These are phyloP conservation scores for Hanseniaspora lachancei DNA, from an alignment of 805 yeast species.

Conservation along the genomic window DNA sequence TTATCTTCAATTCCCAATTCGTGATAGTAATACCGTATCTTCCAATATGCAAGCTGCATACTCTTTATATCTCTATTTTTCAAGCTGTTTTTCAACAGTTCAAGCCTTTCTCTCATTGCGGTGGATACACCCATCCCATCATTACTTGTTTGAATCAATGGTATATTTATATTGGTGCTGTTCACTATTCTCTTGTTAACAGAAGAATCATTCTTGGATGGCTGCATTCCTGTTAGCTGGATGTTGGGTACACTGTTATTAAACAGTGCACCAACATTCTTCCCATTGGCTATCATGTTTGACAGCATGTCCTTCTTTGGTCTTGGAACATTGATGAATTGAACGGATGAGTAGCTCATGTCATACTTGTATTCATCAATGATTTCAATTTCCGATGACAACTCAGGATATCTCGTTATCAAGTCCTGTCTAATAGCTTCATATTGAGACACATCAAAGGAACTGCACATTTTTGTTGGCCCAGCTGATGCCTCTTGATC, in stretches of 20 bases:
- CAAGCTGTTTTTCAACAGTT: conserved; percentile 47
- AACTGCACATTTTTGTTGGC: conserved; percentile 17
- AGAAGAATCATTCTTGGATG: conserved; percentile 69
- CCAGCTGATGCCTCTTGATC: conserved; percentile 33
- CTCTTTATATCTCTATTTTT: conserved; percentile 29
- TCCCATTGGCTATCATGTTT: conserved; percentile 16
- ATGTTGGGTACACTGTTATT: conserved; percentile 29
- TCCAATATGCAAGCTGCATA: conserved; percentile 57
- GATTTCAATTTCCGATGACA: conserved; percentile 27
- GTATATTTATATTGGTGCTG: conserved; percentile 55
- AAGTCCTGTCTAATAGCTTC: conserved; percentile 67
- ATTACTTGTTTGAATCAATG: conserved; percentile 48
- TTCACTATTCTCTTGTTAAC: conserved; percentile 34
- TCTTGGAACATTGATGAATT: conserved; percentile 45
- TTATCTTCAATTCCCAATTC: background rate
- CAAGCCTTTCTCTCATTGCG: conserved; percentile 71
- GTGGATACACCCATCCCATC: conserved; percentile 33
- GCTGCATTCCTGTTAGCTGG: conserved; percentile 67
- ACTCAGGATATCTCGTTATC: conserved; percentile 61
- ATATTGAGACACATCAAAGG: conserved; percentile 49
- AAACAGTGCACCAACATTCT: background rate
- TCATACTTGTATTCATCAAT: conserved; percentile 36
- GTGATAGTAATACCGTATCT: conserved; percentile 31
- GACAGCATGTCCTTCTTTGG: conserved; percentile 29
- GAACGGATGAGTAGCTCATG: conserved; percentile 43